A percentile compares a stretch with the other conserved stretches of the same genome.
Conservation (phyloP, 345 rosid genomes). For the Hypericum androsaemum region DNA sequence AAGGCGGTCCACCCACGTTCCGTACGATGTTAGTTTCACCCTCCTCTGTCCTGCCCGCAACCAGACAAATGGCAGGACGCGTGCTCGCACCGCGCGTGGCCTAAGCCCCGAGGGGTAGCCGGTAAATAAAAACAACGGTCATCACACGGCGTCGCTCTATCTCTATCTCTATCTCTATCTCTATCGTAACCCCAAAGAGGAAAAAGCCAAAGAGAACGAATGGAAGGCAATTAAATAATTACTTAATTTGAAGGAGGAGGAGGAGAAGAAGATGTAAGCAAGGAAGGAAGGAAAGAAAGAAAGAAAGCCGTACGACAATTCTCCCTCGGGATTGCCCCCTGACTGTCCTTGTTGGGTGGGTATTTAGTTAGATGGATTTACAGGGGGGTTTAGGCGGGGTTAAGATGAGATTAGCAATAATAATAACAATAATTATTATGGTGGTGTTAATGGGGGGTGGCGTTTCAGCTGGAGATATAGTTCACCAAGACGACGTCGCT, state of each 20-base stretch:
- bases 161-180: neutral
- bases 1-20: too few species aligned
- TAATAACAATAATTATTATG: conserved; percentile 5
- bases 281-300: neutral
- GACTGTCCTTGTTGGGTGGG: too few species aligned
- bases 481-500: conserved; percentile 69
- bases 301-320: neutral
- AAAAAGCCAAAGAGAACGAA: too few species aligned
- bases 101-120: neutral
- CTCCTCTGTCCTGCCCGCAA: too few species aligned
- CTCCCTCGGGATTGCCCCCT: too few species aligned
- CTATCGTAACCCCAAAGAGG: too few species aligned
- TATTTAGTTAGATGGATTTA: too few species aligned
- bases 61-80: too few species aligned
- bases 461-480: conserved; percentile 71
- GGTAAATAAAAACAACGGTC: conserved; percentile 24
- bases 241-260: too few species aligned
- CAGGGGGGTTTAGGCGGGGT: too few species aligned
- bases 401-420: neutral
- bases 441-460: conserved; percentile 26
- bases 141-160: conserved; percentile 25
- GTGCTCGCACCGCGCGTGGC: neutral
- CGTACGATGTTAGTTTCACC: too few species aligned
- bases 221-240: too few species aligned
- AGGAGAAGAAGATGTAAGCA: neutral